phyloP scores from a whole-genome alignment of 2,329 filamentous ascomycete species.

The Aspergillus floridensis region DNA sequence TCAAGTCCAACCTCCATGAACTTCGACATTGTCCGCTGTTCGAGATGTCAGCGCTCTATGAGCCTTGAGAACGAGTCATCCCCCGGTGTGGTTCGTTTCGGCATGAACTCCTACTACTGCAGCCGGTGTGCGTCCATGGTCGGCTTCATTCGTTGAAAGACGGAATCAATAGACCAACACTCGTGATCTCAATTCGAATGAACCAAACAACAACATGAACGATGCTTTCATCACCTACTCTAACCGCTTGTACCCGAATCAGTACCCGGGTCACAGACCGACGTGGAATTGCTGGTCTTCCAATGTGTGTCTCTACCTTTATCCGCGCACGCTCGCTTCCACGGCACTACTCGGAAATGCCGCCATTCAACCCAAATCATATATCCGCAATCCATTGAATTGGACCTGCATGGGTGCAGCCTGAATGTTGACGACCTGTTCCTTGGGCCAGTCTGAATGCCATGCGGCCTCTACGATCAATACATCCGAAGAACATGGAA shows the following conservation, averaged over 20 bases:
- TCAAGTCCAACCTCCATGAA: conserved; percentile 22
- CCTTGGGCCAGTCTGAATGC: background rate
- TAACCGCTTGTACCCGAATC: background rate
- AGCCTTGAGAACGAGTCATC: conserved; percentile 39
- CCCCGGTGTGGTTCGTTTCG: conserved; percentile 44
- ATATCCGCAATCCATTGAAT: background rate
- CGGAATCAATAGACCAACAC: background rate
- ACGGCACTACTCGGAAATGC: conserved; percentile 6
- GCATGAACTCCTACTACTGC: conserved; percentile 52
- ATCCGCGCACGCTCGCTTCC: conserved; percentile 10
- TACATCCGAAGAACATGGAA: background rate
- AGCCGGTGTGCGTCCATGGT: conserved; percentile 46
- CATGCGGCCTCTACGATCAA: background rate
- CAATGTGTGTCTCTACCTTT: conserved; percentile 4
- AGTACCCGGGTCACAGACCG: background rate
- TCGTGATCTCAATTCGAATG: background rate
- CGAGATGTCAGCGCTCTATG: conserved; percentile 48
- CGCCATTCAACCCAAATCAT: conserved; percentile 19
- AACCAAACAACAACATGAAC: conserved; percentile 1
- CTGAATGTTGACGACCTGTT: background rate
- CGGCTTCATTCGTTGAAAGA: conserved; percentile 40
- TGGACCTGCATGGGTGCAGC: background rate
- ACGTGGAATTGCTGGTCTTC: conserved; percentile 4
- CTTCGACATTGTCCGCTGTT: conserved; percentile 48
- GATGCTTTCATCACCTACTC: background rate